Conservation (phyloP, 106 monocot genomes). For the Dendrobium catenatum region DNA sequence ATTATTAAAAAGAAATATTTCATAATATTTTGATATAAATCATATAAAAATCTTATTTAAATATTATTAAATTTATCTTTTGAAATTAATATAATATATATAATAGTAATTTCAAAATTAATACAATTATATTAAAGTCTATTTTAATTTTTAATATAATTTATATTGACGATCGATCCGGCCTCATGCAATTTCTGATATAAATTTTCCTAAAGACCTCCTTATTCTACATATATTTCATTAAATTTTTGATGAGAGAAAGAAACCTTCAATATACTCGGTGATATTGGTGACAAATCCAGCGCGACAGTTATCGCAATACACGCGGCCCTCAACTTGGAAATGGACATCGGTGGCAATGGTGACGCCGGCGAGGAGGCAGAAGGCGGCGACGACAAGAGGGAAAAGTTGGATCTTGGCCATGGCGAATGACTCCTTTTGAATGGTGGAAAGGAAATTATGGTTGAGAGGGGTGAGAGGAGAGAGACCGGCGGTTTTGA, state of each 20-base stretch:
- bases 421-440: background rate
- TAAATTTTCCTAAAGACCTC: too few relatives aligned
- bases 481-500: too few relatives aligned
- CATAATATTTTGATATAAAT: too few relatives aligned
- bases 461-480: background rate
- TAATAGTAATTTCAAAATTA: background rate
- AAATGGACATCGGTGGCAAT: background rate
- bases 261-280: constrained; percentile 16
- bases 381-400: background rate
- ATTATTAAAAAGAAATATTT: too few relatives aligned
- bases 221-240: too few relatives aligned
- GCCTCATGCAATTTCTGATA: too few relatives aligned
- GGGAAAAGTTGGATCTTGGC: constrained; percentile 6
- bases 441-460: background rate
- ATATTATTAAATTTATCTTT: too few relatives aligned
- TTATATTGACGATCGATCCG: too few relatives aligned
- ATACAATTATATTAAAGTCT: background rate
- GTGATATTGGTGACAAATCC: constrained; percentile 14
- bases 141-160: too few relatives aligned
- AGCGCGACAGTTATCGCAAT: constrained; percentile 17
- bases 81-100: background rate
- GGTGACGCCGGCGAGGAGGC: background rate
- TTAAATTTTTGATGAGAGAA: background rate
- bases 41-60: too few relatives aligned
- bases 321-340: constrained; percentile 11